A percentile compares a stretch with the other conserved stretches of the same genome.
These are phyloP conservation scores for Pichia sp. DNA, from an alignment of 1,139 yeast species.

Conservation along the genomic window DNA sequence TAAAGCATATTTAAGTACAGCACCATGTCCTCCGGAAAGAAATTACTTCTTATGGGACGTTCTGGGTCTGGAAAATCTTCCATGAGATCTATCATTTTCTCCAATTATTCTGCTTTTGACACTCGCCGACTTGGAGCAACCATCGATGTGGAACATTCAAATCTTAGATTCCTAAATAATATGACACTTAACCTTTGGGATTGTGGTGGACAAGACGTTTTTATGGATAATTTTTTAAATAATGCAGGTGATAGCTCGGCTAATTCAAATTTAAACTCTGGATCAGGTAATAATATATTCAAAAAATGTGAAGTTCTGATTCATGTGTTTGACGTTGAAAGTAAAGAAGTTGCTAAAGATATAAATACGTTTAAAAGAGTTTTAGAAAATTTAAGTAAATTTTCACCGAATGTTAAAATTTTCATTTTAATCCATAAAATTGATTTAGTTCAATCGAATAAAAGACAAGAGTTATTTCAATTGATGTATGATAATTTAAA, in stretches of 20 bases:
- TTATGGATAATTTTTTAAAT: conserved; percentile 76
- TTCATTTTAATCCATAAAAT: conserved; percentile 90
- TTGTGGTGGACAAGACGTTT: conserved; percentile 97
- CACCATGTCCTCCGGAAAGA: conserved; percentile 35
- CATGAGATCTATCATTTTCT: conserved; percentile 92
- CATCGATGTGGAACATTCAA: conserved; percentile 95
- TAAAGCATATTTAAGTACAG: not conserved
- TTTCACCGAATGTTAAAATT: conserved; percentile 86
- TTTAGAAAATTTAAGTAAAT: conserved; percentile 71
- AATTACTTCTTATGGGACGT: conserved; percentile 67
- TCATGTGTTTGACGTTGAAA: conserved; percentile 94
- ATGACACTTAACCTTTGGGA: conserved; percentile 97
- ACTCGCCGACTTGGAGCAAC: conserved; percentile 95
- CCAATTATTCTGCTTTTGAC: conserved; percentile 94
- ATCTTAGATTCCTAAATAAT: conserved; percentile 83
- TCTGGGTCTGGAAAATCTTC: conserved; percentile 97
- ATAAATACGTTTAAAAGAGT: conserved; percentile 87
- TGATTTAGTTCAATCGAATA: conserved; percentile 88
- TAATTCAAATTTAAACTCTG: conserved; percentile 2
- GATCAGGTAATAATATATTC: conserved; percentile 60
- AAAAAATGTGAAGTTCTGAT: conserved; percentile 96
- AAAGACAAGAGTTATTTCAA: conserved; percentile 74
- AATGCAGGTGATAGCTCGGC: conserved; percentile 31
- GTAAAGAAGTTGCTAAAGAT: conserved; percentile 86
- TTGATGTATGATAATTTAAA: conserved; percentile 80